Evolutionary conservation across 805 yeast genomes (phyloP), one percentile per base, ranked within the genome.

Genomic region (Clavispora santaluciae): DNA sequence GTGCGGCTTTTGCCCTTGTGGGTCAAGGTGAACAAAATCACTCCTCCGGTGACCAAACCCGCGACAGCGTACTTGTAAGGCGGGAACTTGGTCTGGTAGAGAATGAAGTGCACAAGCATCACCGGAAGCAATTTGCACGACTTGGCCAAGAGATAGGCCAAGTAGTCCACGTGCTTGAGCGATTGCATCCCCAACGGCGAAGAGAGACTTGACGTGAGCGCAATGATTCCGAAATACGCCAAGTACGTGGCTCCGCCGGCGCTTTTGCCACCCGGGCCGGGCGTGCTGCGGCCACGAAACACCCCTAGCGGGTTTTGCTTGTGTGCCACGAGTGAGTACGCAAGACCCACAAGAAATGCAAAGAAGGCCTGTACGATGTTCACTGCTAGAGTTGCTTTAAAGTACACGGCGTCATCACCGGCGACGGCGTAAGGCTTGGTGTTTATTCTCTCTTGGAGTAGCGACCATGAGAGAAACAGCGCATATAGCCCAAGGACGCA

Each of bases 111-210:
- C 3, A 93, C 85, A 24, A 86, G 57, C 83, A 93, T 81, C n/a
- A 91, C 95, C 0, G 99, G 99, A 17, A 93, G 78, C 60, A 93
- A 72, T 55, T 93, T 93, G 60, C 98, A 91, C 40, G 95, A 83
- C 58, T 93, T 93, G 15, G 96, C 95, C 45, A 93, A 72, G 47
- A 91, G 74, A 52, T 78, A 83, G 0, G 95, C 84, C 55, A 93
- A 66, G 57, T 86, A 93, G 56, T 87, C 96, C 23, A 93, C 91
- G 59, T 91, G 87, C 37, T 76, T 72, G 44, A 91, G 65, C 15
- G 95, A 79, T 31, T 81, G 75, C 45, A 87, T 81, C 1, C 95
- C 93, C 34, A 93, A 63, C 5, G 96, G 96, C 2, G 90, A 76
- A 1, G 96, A 79, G 20, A 90, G 54, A 17, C 95, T 79, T 52